Evolutionary conservation across 2,329 filamentous ascomycete species (phyloP).

Genomic region (Trichoderma polysporum): DNA sequence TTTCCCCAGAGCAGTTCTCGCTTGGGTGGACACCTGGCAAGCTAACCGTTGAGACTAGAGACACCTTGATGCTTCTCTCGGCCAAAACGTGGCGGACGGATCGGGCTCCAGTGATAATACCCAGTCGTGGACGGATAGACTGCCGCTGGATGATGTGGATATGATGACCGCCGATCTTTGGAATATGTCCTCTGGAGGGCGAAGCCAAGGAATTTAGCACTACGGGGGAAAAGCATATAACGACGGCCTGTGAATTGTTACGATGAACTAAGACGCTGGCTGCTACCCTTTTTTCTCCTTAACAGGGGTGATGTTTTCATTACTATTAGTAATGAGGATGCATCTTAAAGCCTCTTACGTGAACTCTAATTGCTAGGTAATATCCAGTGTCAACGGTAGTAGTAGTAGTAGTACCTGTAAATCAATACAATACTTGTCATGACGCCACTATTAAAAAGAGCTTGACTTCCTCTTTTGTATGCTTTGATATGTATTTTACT

Average conservation of each 20-base stretch:
- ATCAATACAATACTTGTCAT: neutral
- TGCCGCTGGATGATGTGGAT: conserved; percentile 30
- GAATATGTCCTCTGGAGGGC: conserved; percentile 22
- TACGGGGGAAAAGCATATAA: neutral
- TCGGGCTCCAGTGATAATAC: conserved; percentile 30
- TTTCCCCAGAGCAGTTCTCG: neutral
- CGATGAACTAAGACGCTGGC: neutral
- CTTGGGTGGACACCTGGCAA: neutral
- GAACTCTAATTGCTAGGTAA: neutral
- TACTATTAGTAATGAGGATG: neutral
- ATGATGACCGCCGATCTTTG: conserved; percentile 29
- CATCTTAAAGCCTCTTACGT: neutral
- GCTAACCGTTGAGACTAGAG: conserved; percentile 19
- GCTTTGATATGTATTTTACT: neutral
- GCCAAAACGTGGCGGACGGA: conserved; percentile 33
- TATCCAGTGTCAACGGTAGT: neutral
- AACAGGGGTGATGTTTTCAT: neutral
- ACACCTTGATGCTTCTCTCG: conserved; percentile 33
- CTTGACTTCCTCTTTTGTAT: neutral
- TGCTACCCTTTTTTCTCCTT: neutral
- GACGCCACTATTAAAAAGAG: neutral
- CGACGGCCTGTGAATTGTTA: neutral
- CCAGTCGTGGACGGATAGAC: conserved; percentile 34
- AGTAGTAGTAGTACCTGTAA: neutral
- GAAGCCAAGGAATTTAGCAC: conserved; percentile 1